phyloP scores from a whole-genome alignment of 2,329 filamentous ascomycete species.

The Ophiosphaerella narmari region DNA sequence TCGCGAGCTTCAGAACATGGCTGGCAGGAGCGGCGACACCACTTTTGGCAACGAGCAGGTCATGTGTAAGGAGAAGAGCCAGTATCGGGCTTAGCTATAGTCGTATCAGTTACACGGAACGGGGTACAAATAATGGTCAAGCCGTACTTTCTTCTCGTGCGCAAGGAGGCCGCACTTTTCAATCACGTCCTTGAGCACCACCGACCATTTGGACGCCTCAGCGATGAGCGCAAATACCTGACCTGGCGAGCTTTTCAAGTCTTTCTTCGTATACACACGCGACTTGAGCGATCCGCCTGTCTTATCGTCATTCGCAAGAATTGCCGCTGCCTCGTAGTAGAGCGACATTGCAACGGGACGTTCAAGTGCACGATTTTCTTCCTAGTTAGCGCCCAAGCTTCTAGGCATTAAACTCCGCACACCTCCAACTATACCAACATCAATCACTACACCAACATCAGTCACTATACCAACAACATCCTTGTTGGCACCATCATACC shows the following conservation, averaged over 20 bases:
- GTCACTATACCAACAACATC: not conserved
- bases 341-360: constrained; percentile 72
- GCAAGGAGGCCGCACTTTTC: constrained; percentile 76
- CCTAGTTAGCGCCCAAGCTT: constrained; percentile 3
- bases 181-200: constrained; percentile 84
- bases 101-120: constrained; percentile 6
- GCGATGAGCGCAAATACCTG: constrained; percentile 86
- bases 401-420: not conserved
- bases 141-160: constrained; percentile 79
- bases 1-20: constrained; percentile 75
- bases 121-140: not conserved
- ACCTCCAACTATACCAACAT: not conserved
- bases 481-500: no score
- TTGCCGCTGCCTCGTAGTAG: constrained; percentile 85
- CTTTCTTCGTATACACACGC: constrained; percentile 74
- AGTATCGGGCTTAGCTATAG: constrained; percentile 76
- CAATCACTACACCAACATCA: not conserved
- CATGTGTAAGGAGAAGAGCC: constrained; percentile 81
- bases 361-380: constrained; percentile 8
- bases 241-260: constrained; percentile 75
- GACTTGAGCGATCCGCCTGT: constrained; percentile 85
- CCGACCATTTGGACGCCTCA: constrained; percentile 90
- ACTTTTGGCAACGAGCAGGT: constrained; percentile 78
- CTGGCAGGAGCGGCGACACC: constrained; percentile 80
- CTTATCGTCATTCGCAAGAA: constrained; percentile 68